Evolutionary conservation across 345 rosid genomes (phyloP).

Genomic region (Salix arbutifolia): DNA sequence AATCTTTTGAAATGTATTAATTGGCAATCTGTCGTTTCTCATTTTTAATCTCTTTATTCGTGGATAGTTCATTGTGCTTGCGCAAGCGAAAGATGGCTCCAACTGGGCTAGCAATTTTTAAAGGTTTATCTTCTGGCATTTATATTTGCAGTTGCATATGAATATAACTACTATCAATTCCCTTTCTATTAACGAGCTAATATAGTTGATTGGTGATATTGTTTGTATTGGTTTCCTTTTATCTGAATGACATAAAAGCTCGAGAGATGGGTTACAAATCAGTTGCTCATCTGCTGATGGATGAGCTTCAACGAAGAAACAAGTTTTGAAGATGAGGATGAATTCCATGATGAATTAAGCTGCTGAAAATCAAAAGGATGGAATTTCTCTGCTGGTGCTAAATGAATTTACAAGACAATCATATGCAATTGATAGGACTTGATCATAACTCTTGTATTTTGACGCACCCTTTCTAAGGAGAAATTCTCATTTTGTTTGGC

Average conservation of each 20-base stretch:
- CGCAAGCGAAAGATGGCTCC: slow-evolving; percentile 33
- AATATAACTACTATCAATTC: neutral
- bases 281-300: slow-evolving; percentile 42
- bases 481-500: neutral
- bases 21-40: too few relatives aligned
- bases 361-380: neutral
- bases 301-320: slow-evolving; percentile 29
- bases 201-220: neutral
- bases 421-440: neutral
- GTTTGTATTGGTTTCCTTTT: neutral
- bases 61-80: slow-evolving; percentile 32
- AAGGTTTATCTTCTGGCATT: slow-evolving; percentile 11
- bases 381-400: neutral
- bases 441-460: neutral
- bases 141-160: neutral
- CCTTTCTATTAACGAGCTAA: neutral
- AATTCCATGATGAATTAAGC: neutral
- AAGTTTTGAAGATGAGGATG: neutral
- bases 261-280: slow-evolving; percentile 38
- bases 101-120: slow-evolving; percentile 32
- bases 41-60: neutral
- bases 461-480: neutral
- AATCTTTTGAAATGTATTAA: neutral
- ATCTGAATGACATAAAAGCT: slow-evolving; percentile 12
- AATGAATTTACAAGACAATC: neutral